phyloP scores from a whole-genome alignment of 2,329 filamentous ascomycete species.

The Cordyceps pruinosa region DNA sequence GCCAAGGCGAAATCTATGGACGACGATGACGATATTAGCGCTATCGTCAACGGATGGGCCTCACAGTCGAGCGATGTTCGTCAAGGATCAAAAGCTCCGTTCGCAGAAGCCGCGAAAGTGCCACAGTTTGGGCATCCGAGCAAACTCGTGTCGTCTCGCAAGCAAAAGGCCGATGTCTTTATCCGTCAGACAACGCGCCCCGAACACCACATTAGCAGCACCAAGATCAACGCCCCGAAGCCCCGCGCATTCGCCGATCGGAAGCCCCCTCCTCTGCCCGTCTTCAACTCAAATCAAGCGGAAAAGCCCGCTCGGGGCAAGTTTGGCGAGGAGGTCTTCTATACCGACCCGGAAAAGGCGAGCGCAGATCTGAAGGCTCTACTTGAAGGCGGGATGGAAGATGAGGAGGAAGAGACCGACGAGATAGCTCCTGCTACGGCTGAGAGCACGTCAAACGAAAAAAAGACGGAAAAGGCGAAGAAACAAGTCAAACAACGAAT shows the following conservation, averaged over 20 bases:
- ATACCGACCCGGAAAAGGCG: constrained; percentile 65
- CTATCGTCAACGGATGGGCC: constrained; percentile 24
- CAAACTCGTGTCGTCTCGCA: constrained; percentile 43
- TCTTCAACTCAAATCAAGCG: constrained; percentile 39
- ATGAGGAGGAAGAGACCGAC: constrained; percentile 54
- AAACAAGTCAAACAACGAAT: constrained; percentile 18
- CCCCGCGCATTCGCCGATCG: constrained; percentile 41
- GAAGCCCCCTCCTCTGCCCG: constrained; percentile 38
- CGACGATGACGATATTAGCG: constrained; percentile 26
- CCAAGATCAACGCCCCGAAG: constrained; percentile 40
- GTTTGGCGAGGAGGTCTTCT: constrained; percentile 45
- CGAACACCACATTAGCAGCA: constrained; percentile 47
- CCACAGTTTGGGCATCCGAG: constrained; percentile 32
- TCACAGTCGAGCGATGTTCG: constrained; percentile 21
- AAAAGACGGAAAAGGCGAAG: constrained; percentile 1
- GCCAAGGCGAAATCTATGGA: constrained; percentile 11
- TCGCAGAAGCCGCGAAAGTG: constrained; percentile 17
- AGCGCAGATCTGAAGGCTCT: constrained; percentile 72
- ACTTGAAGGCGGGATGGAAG: constrained; percentile 75
- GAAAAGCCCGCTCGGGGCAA: constrained; percentile 12
- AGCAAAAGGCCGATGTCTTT: constrained; percentile 51
- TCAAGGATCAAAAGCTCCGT: constrained; percentile 13
- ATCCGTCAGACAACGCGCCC: constrained; percentile 48
- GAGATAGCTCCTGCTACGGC: constrained; percentile 17
- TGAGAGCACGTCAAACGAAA: not conserved